Percentiles rank a stretch among this genome's conserved stretches.
Evolutionary conservation across 495 filamentous ascomycete genomes (phyloP).

Genomic region (Penicillium waksmanii): DNA sequence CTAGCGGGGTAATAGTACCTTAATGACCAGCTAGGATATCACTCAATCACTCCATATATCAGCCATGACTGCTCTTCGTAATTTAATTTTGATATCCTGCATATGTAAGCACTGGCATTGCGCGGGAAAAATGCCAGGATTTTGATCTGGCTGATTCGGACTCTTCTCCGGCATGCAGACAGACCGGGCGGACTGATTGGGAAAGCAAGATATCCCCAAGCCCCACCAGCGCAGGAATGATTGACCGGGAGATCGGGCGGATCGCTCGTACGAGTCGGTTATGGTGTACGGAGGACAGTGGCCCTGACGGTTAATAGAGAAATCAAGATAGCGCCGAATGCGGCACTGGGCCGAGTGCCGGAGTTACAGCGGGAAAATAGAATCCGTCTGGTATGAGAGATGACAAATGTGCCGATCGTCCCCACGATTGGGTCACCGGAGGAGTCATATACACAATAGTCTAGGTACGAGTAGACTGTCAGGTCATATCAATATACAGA

Average conservation of each 20-base stretch:
- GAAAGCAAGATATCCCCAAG: conserved; percentile 32
- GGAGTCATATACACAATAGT: conserved; percentile 13
- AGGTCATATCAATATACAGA: no score
- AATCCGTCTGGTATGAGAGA: conserved; percentile 45
- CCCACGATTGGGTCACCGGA: conserved; percentile 45
- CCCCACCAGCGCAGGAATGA: conserved; percentile 32
- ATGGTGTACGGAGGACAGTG: neutral
- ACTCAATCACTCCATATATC: no score
- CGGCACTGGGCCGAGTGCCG: conserved; percentile 31
- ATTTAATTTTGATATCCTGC: no score
- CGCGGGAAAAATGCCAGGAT: no score
- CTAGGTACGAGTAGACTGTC: neutral
- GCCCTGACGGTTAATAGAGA: conserved; percentile 23
- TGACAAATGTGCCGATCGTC: conserved; percentile 50
- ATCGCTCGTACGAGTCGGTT: conserved; percentile 16
- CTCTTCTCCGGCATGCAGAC: conserved; percentile 19
- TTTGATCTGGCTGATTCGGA: neutral
- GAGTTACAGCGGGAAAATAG: conserved; percentile 44
- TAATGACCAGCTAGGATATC: no score
- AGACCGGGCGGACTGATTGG: conserved; percentile 42
- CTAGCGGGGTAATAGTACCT: no score
- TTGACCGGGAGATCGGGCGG: conserved; percentile 10
- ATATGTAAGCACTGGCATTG: no score
- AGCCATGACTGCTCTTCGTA: no score
- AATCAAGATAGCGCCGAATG: conserved; percentile 21